These are phyloP conservation scores for Neurospora tetrasperma DNA, from an alignment of 495 filamentous ascomycete species.

Conservation along the genomic window DNA sequence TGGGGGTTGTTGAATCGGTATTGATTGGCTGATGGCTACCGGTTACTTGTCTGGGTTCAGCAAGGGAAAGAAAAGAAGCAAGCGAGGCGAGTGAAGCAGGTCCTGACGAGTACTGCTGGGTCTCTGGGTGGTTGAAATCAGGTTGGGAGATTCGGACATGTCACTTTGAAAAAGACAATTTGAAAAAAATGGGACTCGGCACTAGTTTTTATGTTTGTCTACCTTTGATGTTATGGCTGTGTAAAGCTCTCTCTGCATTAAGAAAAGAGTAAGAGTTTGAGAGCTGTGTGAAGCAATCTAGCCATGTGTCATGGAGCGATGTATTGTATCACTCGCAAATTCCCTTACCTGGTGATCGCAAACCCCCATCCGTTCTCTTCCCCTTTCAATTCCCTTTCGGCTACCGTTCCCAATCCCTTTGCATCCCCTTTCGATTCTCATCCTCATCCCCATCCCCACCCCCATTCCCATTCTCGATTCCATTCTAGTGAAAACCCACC, in stretches of 20 bases:
- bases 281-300: not conserved
- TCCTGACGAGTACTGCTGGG: too few species aligned
- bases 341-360: not conserved
- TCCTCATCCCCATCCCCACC: too few species aligned
- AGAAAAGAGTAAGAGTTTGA: not conserved
- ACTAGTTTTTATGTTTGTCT: not conserved
- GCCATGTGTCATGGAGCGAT: not conserved
- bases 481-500: too few species aligned
- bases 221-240: not conserved
- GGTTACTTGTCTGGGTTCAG: too few species aligned
- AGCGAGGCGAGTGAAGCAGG: too few species aligned
- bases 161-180: not conserved
- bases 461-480: too few species aligned
- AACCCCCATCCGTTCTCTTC: not conserved
- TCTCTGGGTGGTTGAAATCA: too few species aligned
- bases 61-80: too few species aligned
- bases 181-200: not conserved
- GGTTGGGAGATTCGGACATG: not conserved
- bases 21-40: not conserved
- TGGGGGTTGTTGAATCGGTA: slow-evolving; percentile 45
- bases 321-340: not conserved
- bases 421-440: too few species aligned
- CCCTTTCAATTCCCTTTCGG: too few species aligned
- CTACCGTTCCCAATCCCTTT: too few species aligned
- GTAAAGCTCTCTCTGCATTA: not conserved